Evolutionary conservation across 2,329 filamentous ascomycete species (phyloP), one percentile per base, ranked within the genome.

Genomic region (Penicillium expansum): DNA sequence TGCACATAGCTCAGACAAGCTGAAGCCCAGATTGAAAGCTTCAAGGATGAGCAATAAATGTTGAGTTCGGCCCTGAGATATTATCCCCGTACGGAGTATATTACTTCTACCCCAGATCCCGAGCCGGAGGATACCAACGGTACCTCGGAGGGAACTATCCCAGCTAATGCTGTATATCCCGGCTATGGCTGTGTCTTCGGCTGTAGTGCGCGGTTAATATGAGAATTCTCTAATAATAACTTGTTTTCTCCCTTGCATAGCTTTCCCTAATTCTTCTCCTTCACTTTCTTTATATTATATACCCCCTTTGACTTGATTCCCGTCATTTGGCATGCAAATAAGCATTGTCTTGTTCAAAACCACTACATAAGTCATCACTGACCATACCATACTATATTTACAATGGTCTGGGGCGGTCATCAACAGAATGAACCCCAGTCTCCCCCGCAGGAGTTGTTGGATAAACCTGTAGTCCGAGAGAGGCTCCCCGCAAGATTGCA

Each of bases 401-500:
- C 55, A 37, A 73, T 73, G 68, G 48, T 72, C 57, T 75, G 73
- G 74, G 65, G 67, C 29, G 67, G 63, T 47, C 63, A 61, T 45
- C 38, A 35, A 39, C 64, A 69, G 29, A 59, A 69, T 38, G 56
- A 60, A 9, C 39, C 58, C 6, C 54, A 43, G 37, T 30, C 52
- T 48, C 52, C 52, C 56, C 61, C 43, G 47, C 63, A 48, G 51
- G 61, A 60, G 44, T 48, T 57, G 50, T 52, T 42, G 53, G 60
- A 67, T 42, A 50, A 76, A 61, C 79, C 76, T 18, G 72, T 80
- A n/a, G 73, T 80, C 44, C 74, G 79, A 55, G 78, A 79, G 66
- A 78, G 76, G 59, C 78, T 86, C 14, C 80, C 82, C n/a, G 74
- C 77, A 48, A 76, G 80, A 32, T 71, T 86, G 3, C 83, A 86